A percentile compares a stretch with the other conserved stretches of the same genome.
Conservation (phyloP, 2,329 filamentous ascomycete species). For the Hypoxylon sp. region DNA sequence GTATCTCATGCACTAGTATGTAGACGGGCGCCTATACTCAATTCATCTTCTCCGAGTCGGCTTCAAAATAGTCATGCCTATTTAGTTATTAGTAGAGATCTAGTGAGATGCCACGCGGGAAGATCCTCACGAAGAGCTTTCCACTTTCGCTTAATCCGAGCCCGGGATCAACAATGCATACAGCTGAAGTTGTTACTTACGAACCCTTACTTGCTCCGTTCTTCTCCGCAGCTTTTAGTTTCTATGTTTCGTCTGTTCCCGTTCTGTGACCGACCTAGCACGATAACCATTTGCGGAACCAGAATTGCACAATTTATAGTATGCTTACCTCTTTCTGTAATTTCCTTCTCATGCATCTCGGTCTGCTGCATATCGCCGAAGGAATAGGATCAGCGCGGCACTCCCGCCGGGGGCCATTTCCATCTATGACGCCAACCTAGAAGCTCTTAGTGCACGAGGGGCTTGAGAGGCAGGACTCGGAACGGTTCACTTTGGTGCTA, state of each 20-base stretch:
- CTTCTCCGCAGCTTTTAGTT: neutral
- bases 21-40: constrained; percentile 13
- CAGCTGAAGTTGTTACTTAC: constrained; percentile 19
- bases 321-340: constrained; percentile 14
- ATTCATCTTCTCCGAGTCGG: constrained; percentile 15
- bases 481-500: constrained; percentile 9
- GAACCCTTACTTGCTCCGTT: constrained; percentile 11
- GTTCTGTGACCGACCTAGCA: constrained; percentile 11
- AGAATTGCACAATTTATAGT: constrained; percentile 1
- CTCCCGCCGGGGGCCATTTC: constrained; percentile 36
- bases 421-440: constrained; percentile 26
- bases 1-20: neutral
- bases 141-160: constrained; percentile 33
- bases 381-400: constrained; percentile 42
- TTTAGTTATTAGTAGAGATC: constrained; percentile 11
- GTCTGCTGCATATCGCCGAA: constrained; percentile 39
- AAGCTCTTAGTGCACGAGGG: constrained; percentile 19
- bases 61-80: constrained; percentile 23
- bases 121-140: constrained; percentile 30
- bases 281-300: constrained; percentile 2
- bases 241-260: constrained; percentile 15
- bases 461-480: constrained; percentile 3
- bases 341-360: constrained; percentile 20
- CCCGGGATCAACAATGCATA: constrained; percentile 34
- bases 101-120: constrained; percentile 22